Percentiles rank a stretch among this genome's conserved stretches.
Conservation (phyloP, 2,329 filamentous ascomycete genomes). For the Diaporthe destruens region DNA sequence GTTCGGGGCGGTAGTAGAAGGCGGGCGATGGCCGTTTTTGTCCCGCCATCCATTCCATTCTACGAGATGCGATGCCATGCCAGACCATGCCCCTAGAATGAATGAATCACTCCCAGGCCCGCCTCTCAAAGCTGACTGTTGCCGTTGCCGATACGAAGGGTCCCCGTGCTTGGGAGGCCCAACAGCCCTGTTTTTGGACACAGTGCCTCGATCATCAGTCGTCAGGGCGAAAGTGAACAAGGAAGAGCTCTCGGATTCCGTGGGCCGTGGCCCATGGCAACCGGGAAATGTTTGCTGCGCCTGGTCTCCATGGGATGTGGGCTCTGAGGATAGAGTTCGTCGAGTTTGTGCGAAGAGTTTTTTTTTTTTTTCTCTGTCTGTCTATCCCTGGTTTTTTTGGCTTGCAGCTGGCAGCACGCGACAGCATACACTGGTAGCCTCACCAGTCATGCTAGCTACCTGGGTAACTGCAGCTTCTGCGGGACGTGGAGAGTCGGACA, state of each 20-base stretch:
- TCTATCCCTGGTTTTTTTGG: not conserved
- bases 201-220: not conserved
- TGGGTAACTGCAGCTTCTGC: not conserved
- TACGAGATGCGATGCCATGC: slow-evolving; percentile 12
- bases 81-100: not conserved
- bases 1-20: not conserved
- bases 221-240: slow-evolving; percentile 13
- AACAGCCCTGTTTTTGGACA: slow-evolving; percentile 30
- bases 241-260: slow-evolving; percentile 15
- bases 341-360: slow-evolving; percentile 18
- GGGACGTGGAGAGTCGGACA: not conserved
- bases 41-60: slow-evolving; percentile 5
- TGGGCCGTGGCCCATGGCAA: slow-evolving; percentile 27
- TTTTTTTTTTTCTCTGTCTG: not conserved
- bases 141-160: slow-evolving; percentile 15
- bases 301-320: slow-evolving; percentile 31
- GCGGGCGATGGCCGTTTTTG: not conserved
- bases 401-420: slow-evolving; percentile 20
- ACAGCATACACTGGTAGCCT: slow-evolving; percentile 3
- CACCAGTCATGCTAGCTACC: slow-evolving; percentile 12
- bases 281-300: slow-evolving; percentile 27
- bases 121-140: not conserved
- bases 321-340: slow-evolving; percentile 27
- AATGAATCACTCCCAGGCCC: slow-evolving; percentile 1
- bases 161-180: slow-evolving; percentile 5